Evolutionary conservation across 2,329 filamentous ascomycete species (phyloP).

Genomic region (Cordyceps militaris): DNA sequence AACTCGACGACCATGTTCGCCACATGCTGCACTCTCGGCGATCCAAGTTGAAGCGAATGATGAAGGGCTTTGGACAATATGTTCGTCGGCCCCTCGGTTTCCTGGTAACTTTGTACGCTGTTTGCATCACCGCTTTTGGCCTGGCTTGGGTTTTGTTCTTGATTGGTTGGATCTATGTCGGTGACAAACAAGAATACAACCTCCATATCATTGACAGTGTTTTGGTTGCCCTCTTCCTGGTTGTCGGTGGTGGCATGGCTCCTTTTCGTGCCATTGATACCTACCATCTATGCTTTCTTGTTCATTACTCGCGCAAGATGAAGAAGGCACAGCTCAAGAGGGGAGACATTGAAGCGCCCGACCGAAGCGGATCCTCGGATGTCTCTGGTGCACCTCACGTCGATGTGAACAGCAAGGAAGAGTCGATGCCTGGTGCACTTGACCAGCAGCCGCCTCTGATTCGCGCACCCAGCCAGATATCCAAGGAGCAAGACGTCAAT

Average conservation of each 20-base stretch:
- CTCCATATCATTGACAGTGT: conserved; percentile 66
- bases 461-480: background rate
- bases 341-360: conserved; percentile 27
- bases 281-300: conserved; percentile 81
- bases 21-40: conserved; percentile 81
- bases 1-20: conserved; percentile 78
- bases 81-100: conserved; percentile 70
- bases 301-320: conserved; percentile 48
- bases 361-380: conserved; percentile 15
- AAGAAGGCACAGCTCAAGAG: conserved; percentile 41
- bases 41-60: conserved; percentile 68
- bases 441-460: background rate
- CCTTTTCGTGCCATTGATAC: conserved; percentile 76
- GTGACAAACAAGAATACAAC: conserved; percentile 60
- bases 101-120: conserved; percentile 76
- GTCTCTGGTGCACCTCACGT: background rate
- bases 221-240: conserved; percentile 61
- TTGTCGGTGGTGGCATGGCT: conserved; percentile 63
- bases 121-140: conserved; percentile 75
- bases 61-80: conserved; percentile 78
- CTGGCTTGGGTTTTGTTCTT: conserved; percentile 86
- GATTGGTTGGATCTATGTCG: conserved; percentile 84
- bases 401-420: background rate
- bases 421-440: background rate
- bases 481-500: background rate